Conservation (phyloP, 108 stramenopile species). For the Schizochytrium sp. region DNA sequence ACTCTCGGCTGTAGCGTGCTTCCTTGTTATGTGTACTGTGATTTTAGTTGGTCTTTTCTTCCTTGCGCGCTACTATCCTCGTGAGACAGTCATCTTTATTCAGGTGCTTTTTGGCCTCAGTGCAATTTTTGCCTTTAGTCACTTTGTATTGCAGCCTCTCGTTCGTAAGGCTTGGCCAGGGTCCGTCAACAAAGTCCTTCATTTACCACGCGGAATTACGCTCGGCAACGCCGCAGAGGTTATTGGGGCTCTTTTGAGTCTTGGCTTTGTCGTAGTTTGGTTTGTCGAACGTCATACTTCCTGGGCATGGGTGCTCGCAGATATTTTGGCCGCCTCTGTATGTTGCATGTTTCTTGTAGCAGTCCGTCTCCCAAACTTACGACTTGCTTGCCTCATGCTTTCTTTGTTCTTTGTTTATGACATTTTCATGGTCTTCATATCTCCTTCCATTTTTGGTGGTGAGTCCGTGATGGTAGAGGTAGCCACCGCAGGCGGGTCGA, state of each 20-base stretch:
- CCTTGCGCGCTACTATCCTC: neutral
- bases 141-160: neutral
- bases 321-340: conserved; percentile 46
- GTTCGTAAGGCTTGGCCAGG: neutral
- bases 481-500: conserved; percentile 59
- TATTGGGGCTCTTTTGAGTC: neutral
- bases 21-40: neutral
- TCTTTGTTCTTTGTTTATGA: conserved; percentile 58
- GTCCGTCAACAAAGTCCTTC: neutral
- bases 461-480: conserved; percentile 63
- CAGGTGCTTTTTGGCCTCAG: neutral
- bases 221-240: neutral
- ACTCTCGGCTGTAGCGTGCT: neutral
- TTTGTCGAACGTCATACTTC: neutral
- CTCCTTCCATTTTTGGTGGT: conserved; percentile 42
- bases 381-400: conserved; percentile 1
- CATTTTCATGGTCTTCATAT: conserved; percentile 66
- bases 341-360: neutral
- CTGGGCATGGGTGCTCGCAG: neutral
- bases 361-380: neutral
- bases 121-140: neutral
- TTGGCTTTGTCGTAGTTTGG: neutral
- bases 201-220: neutral
- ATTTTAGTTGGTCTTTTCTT: conserved; percentile 23
- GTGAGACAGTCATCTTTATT: conserved; percentile 46